These are phyloP conservation scores for Sequoia sempervirens DNA, from an alignment of 75 land plant genomes.

Conservation along the genomic window DNA sequence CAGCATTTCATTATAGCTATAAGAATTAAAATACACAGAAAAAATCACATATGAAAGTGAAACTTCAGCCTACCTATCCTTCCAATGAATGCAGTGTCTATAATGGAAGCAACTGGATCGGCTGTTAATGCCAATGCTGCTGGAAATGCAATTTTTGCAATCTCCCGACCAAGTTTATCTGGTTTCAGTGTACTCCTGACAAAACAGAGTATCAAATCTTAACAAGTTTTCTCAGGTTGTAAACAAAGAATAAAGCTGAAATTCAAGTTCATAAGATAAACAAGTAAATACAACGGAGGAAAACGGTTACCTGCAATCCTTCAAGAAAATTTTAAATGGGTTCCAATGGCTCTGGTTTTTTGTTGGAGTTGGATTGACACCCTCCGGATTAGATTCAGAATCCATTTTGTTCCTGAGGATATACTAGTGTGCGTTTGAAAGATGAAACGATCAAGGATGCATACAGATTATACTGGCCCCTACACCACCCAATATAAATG, in stretches of 20 bases:
- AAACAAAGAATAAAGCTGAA: neutral
- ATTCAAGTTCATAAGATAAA: neutral
- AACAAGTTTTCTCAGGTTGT: neutral
- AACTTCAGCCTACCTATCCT: slow-evolving; percentile 41
- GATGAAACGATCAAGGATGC: neutral
- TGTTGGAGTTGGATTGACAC: neutral
- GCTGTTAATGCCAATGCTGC: slow-evolving; percentile 77
- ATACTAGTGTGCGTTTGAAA: neutral
- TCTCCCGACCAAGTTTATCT: slow-evolving; percentile 77
- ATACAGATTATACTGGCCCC: neutral
- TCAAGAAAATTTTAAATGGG: slow-evolving; percentile 5
- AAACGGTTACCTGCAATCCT: neutral
- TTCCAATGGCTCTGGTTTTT: neutral
- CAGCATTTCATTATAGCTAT: neutral
- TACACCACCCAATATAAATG: neutral
- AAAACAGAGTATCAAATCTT: slow-evolving; percentile 3
- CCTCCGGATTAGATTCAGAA: neutral
- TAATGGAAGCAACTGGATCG: slow-evolving; percentile 85
- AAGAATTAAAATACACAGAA: neutral
- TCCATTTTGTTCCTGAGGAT: neutral
- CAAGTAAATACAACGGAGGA: neutral
- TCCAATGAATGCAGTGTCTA: slow-evolving; percentile 86
- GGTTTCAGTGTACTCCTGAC: slow-evolving; percentile 58
- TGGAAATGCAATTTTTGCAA: slow-evolving; percentile 66
- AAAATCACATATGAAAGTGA: neutral